Evolutionary conservation across 805 yeast species (phyloP).

Genomic region (Wickerhamomyces xylosicus): DNA sequence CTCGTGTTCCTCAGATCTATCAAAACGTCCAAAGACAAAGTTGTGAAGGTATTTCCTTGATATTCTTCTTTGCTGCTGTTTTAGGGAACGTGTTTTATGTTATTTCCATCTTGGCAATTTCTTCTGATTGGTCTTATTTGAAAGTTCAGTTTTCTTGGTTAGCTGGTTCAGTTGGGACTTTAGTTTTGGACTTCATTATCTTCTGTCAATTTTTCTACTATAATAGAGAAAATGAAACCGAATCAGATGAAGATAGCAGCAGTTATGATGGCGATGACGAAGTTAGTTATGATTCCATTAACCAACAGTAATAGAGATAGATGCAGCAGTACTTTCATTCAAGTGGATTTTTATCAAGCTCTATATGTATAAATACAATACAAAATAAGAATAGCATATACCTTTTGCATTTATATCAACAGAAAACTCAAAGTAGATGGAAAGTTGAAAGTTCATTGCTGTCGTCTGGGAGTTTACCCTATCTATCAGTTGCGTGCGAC

Average conservation of each 20-base stretch:
- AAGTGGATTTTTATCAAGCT: no score
- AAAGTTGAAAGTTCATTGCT: no score
- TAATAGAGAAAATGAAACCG: conserved; percentile 19
- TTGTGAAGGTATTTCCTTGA: conserved; percentile 89
- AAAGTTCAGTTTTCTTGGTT: conserved; percentile 87
- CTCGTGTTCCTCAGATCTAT: conserved; percentile 86
- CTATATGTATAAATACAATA: no score
- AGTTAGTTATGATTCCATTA: not conserved
- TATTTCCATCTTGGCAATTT: conserved; percentile 69
- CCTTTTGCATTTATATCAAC: no score
- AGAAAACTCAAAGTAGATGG: no score
- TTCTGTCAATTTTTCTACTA: conserved; percentile 81
- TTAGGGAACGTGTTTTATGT: conserved; percentile 90
- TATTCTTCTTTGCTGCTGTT: conserved; percentile 92
- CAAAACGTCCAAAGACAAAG: conserved; percentile 80
- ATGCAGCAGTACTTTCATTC: no score
- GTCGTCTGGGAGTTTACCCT: no score
- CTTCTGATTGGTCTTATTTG: conserved; percentile 58
- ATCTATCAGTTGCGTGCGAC: no score
- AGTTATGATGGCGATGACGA: conserved; percentile 2
- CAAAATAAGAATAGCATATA: no score
- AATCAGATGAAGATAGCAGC: conserved; percentile 8
- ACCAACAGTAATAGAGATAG: not conserved
- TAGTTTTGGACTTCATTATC: conserved; percentile 72
- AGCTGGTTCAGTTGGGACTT: conserved; percentile 83